These are phyloP conservation scores for Stemphylium lycopersici DNA, from an alignment of 2,329 filamentous ascomycete genomes.

Conservation along the genomic window DNA sequence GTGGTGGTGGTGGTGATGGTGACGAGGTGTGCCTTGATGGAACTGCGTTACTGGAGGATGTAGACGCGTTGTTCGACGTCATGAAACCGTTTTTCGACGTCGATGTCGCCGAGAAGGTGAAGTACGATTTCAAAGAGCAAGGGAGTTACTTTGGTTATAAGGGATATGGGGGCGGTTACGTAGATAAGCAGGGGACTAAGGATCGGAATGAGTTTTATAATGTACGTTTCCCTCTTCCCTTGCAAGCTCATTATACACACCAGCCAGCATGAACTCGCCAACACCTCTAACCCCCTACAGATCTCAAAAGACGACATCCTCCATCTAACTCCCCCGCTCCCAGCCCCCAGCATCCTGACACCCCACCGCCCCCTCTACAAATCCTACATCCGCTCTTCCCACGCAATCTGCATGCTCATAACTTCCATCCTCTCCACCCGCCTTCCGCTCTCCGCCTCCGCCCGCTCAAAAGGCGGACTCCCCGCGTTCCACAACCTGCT, in stretches of 20 bases:
- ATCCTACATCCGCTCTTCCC: slow-evolving; percentile 54
- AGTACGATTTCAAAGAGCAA: slow-evolving; percentile 59
- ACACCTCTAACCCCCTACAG: no score
- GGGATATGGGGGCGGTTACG: slow-evolving; percentile 53
- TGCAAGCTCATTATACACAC: no score
- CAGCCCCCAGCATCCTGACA: slow-evolving; percentile 52
- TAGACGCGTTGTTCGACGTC: slow-evolving; percentile 55
- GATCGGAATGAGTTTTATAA: slow-evolving; percentile 64
- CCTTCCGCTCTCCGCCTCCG: slow-evolving; percentile 47
- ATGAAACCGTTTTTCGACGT: slow-evolving; percentile 62
- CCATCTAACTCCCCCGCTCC: slow-evolving; percentile 46
- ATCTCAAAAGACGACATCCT: slow-evolving; percentile 62
- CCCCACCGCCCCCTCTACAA: slow-evolving; percentile 46
- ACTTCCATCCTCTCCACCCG: slow-evolving; percentile 53
- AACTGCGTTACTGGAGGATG: slow-evolving; percentile 50
- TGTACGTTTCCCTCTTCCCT: slow-evolving; percentile 39
- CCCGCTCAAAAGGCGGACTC: slow-evolving; percentile 47
- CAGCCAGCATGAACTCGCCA: no score
- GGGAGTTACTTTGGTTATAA: slow-evolving; percentile 61
- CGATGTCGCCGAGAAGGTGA: slow-evolving; percentile 60
- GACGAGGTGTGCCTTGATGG: slow-evolving; percentile 36
- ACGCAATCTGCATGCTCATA: slow-evolving; percentile 55
- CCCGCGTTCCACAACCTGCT: slow-evolving; percentile 54
- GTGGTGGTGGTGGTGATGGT: background rate
- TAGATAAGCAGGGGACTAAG: slow-evolving; percentile 56